phyloP scores from a whole-genome alignment of 2,329 filamentous ascomycete genomes.

The Ramichloridium luteum region DNA sequence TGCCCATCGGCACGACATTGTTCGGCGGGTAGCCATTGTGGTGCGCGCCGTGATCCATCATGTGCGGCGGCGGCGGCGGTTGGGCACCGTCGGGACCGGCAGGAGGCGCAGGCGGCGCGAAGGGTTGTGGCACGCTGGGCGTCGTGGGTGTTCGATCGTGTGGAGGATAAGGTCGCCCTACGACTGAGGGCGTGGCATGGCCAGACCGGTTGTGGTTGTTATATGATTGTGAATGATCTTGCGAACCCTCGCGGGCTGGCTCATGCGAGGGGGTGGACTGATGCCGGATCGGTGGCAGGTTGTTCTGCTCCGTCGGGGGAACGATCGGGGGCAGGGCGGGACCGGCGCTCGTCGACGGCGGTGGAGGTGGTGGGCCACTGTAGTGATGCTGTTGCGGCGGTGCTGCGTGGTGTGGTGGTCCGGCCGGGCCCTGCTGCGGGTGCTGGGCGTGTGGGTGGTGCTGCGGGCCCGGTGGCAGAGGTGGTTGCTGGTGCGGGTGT shows the following conservation, averaged over 20 bases:
- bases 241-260: constrained; percentile 13
- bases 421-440: constrained; percentile 8
- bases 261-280: constrained; percentile 17
- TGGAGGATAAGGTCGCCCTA: constrained; percentile 23
- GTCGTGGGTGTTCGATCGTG: constrained; percentile 24
- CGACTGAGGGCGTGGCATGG: constrained; percentile 25
- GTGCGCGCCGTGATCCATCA: constrained; percentile 21
- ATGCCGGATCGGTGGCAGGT: constrained; percentile 19
- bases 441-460: constrained; percentile 8
- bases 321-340: constrained; percentile 19
- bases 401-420: constrained; percentile 8
- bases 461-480: constrained; percentile 5
- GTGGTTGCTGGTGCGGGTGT: constrained; percentile 6
- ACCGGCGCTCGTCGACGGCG: constrained; percentile 8
- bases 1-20: constrained; percentile 17
- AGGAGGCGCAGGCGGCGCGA: constrained; percentile 11
- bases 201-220: constrained; percentile 21
- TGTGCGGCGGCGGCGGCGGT: constrained; percentile 13
- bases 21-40: constrained; percentile 19
- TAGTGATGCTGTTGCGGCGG: constrained; percentile 12
- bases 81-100: constrained; percentile 17
- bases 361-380: constrained; percentile 8
- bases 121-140: constrained; percentile 19
- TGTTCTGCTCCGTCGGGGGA: constrained; percentile 13
- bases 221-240: constrained; percentile 19